Evolutionary conservation across 2,329 filamentous ascomycete species (phyloP).

Genomic region (Uncinocarpus reesii): DNA sequence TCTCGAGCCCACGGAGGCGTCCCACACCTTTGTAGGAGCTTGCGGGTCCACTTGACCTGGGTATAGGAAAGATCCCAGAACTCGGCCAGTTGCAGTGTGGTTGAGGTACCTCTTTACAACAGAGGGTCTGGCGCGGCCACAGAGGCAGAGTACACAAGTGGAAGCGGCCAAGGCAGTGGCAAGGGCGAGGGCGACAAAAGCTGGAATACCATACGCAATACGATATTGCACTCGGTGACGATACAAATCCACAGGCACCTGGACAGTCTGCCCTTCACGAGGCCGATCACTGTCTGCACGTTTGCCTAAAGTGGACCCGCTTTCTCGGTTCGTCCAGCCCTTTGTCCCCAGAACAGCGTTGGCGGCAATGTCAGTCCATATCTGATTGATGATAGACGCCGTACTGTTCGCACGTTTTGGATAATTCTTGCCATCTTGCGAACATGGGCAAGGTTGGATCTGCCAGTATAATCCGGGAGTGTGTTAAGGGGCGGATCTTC

Average conservation of each 20-base stretch:
- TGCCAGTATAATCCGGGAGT: constrained; percentile 29
- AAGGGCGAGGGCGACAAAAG: constrained; percentile 39
- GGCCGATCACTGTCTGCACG: constrained; percentile 32
- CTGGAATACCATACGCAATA: constrained; percentile 23
- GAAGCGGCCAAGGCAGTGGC: constrained; percentile 18
- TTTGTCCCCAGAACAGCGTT: constrained; percentile 36
- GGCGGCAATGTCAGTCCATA: constrained; percentile 39
- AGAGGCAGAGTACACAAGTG: constrained; percentile 25
- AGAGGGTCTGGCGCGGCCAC: constrained; percentile 15
- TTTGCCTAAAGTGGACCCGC: background rate
- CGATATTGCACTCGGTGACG: constrained; percentile 13
- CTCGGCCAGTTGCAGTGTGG: constrained; percentile 14
- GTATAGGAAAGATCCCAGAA: constrained; percentile 16
- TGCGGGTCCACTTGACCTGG: constrained; percentile 13
- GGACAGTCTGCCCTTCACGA: constrained; percentile 29
- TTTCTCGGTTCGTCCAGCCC: constrained; percentile 9
- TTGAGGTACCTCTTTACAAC: constrained; percentile 14
- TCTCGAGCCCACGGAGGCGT: constrained; percentile 11
- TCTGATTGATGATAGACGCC: constrained; percentile 34
- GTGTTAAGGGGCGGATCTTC: background rate
- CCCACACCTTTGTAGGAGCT: constrained; percentile 14
- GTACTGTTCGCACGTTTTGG: constrained; percentile 21
- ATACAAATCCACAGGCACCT: constrained; percentile 19
- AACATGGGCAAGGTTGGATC: constrained; percentile 35
- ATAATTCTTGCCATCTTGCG: constrained; percentile 33